Evolutionary conservation across 2,329 filamentous ascomycete genomes (phyloP).

Genomic region (Aspergillus ruber): DNA sequence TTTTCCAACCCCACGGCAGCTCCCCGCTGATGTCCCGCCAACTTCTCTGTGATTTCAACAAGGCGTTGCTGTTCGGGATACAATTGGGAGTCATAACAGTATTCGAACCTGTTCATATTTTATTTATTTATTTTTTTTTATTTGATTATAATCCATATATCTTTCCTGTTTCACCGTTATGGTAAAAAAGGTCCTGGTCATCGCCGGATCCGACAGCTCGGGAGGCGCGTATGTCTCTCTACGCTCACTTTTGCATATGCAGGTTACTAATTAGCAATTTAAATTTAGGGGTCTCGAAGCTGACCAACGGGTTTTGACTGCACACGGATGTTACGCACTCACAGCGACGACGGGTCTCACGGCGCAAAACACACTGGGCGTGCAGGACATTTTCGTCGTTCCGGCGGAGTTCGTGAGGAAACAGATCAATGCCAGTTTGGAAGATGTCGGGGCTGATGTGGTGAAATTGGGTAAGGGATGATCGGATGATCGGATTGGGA

Average conservation of each 20-base stretch:
- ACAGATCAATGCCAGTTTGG: slow-evolving; percentile 77
- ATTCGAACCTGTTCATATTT: background rate
- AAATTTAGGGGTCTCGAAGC: slow-evolving; percentile 75
- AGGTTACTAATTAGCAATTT: slow-evolving; percentile 12
- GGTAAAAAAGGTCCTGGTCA: slow-evolving; percentile 60
- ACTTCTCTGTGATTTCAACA: background rate
- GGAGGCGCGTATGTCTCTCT: slow-evolving; percentile 67
- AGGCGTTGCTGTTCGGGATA: background rate
- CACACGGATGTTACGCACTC: slow-evolving; percentile 91
- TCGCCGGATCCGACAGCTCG: slow-evolving; percentile 85
- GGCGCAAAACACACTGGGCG: slow-evolving; percentile 87
- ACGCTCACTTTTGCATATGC: slow-evolving; percentile 5
- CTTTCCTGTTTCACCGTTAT: slow-evolving; percentile 22
- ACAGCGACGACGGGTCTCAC: slow-evolving; percentile 92
- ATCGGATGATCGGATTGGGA: too few species aligned
- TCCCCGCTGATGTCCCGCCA: background rate
- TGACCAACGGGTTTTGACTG: slow-evolving; percentile 88
- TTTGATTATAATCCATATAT: background rate
- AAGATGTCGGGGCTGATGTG: slow-evolving; percentile 80
- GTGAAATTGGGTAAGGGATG: slow-evolving; percentile 82
- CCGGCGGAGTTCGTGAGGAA: slow-evolving; percentile 73
- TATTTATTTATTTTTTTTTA: background rate
- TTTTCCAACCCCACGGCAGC: slow-evolving; percentile 1
- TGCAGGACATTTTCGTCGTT: slow-evolving; percentile 71
- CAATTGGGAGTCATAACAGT: background rate